Percentiles rank a stretch among this genome's conserved stretches.
Conservation (phyloP, 2,329 filamentous ascomycete genomes). For the Mariannaea sp. region DNA sequence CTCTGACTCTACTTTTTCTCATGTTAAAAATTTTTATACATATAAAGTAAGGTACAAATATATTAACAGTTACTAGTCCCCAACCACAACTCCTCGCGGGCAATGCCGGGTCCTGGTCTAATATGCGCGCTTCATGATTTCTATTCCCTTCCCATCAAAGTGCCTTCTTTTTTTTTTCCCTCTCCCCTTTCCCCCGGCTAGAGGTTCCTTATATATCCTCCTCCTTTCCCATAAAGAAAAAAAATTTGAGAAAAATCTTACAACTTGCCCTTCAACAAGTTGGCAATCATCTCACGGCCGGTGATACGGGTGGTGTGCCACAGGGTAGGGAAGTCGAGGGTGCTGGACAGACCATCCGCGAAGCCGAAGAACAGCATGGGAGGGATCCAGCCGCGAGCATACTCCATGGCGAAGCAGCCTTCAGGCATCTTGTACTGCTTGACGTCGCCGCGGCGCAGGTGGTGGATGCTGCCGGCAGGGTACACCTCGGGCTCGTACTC, state of each 20-base stretch:
- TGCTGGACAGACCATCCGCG: constrained; percentile 79
- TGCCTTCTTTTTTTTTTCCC: neutral
- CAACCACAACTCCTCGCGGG: too few relatives aligned
- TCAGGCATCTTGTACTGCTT: constrained; percentile 86
- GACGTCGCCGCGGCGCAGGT: constrained; percentile 70
- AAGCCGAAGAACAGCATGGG: constrained; percentile 91
- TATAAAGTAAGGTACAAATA: too few relatives aligned
- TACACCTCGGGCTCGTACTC: constrained; percentile 72
- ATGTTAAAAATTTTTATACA: too few relatives aligned
- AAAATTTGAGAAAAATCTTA: too few relatives aligned
- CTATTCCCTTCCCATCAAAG: neutral
- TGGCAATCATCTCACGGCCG: constrained; percentile 74
- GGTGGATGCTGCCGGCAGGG: constrained; percentile 70
- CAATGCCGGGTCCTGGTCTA: neutral
- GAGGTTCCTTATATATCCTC: too few relatives aligned
- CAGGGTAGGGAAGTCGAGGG: constrained; percentile 82
- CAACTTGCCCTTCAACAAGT: constrained; percentile 73
- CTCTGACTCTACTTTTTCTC: too few relatives aligned
- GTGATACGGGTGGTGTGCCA: constrained; percentile 80
- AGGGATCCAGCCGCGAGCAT: constrained; percentile 87
- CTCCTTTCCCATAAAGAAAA: neutral
- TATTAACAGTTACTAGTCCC: too few relatives aligned
- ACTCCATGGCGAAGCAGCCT: constrained; percentile 80
- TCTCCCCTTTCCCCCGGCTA: too few relatives aligned
- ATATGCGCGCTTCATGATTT: too few relatives aligned